phyloP scores from a whole-genome alignment of 1,284 basidiomycete species.

The Ustilago vetiveriae region DNA sequence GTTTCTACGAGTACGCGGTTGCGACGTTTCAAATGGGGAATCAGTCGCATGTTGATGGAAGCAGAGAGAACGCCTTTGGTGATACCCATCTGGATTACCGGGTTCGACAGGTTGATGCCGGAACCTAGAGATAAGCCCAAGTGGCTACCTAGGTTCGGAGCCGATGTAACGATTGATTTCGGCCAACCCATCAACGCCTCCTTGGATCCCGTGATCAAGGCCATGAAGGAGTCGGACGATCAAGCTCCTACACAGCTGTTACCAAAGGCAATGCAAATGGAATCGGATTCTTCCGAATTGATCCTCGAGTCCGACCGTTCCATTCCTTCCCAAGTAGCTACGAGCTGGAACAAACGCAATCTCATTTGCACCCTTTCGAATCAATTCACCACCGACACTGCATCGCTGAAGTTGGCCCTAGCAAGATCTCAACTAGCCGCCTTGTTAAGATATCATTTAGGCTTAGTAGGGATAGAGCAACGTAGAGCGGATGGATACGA shows the following conservation, averaged over 20 bases:
- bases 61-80: constrained; percentile 73
- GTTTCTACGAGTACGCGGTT: constrained; percentile 73
- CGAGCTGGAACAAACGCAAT: constrained; percentile 21
- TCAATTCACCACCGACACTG: not conserved
- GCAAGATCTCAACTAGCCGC: constrained; percentile 39
- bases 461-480: constrained; percentile 20
- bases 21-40: constrained; percentile 93
- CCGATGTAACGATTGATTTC: constrained; percentile 56
- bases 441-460: constrained; percentile 25
- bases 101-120: constrained; percentile 67
- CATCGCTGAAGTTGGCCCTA: constrained; percentile 3
- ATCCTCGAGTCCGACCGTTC: constrained; percentile 3
- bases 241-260: constrained; percentile 25
- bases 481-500: constrained; percentile 12
- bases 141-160: constrained; percentile 54
- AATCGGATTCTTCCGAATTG: too few species aligned
- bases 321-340: constrained; percentile 22
- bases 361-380: constrained; percentile 7
- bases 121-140: constrained; percentile 57
- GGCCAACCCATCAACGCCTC: constrained; percentile 49
- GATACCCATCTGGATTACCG: constrained; percentile 92
- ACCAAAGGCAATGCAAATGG: constrained; percentile 15
- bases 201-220: constrained; percentile 26
- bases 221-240: constrained; percentile 7
- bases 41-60: constrained; percentile 73